Conservation (phyloP, 2,329 filamentous ascomycete species). For the Cladophialophora chaetospira region DNA sequence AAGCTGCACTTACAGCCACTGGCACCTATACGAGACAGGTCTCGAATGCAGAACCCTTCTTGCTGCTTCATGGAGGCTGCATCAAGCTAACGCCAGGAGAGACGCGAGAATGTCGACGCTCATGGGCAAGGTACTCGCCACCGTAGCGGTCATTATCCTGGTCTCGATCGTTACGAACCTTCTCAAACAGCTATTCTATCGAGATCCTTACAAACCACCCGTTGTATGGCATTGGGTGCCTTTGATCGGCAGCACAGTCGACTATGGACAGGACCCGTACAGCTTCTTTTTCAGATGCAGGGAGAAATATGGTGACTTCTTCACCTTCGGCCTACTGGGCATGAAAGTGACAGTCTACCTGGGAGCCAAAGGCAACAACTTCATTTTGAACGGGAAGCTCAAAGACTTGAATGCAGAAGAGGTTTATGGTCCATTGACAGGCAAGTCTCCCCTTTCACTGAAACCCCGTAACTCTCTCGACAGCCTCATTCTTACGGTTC, state of each 20-base stretch:
- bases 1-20: no score
- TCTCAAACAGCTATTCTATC: constrained; percentile 29
- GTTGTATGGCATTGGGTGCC: constrained; percentile 67
- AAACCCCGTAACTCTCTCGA: no score
- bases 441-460: no score
- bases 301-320: constrained; percentile 85
- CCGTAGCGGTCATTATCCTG: neutral
- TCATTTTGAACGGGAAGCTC: constrained; percentile 87
- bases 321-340: constrained; percentile 84
- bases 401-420: constrained; percentile 90
- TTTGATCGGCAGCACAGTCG: constrained; percentile 85
- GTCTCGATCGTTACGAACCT: constrained; percentile 24
- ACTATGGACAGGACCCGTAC: constrained; percentile 84
- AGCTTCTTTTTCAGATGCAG: constrained; percentile 66
- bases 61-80: neutral
- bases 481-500: no score
- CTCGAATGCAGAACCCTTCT: no score
- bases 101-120: neutral
- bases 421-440: constrained; percentile 76
- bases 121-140: neutral
- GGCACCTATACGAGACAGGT: no score
- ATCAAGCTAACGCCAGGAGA: neutral
- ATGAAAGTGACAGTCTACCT: constrained; percentile 87
- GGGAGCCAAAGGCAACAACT: constrained; percentile 81
- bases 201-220: constrained; percentile 44